Percentiles rank a stretch among this genome's conserved stretches.
These are phyloP conservation scores for Phytophthora ramorum DNA, from an alignment of 352 stramenopile species.

Conservation along the genomic window DNA sequence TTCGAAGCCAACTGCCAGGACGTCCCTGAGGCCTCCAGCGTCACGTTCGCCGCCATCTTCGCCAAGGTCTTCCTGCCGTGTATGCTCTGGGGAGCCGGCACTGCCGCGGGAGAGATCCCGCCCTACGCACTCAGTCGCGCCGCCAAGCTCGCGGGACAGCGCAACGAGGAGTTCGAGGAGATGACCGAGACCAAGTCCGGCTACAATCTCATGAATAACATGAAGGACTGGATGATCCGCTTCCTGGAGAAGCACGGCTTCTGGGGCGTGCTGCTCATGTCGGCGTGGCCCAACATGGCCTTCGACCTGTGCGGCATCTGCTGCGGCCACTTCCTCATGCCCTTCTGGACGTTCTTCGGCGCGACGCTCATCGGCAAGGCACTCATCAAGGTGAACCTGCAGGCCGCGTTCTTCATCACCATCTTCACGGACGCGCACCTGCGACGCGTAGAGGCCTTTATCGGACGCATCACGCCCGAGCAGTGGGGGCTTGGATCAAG, in stretches of 20 bases:
- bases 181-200: slow-evolving; percentile 84
- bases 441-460: slow-evolving; percentile 86
- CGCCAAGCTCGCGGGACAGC: slow-evolving; percentile 81
- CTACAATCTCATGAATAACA: slow-evolving; percentile 90
- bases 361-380: slow-evolving; percentile 95
- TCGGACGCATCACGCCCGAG: slow-evolving; percentile 75
- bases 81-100: slow-evolving; percentile 94
- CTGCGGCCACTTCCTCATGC: slow-evolving; percentile 95
- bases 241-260: slow-evolving; percentile 94
- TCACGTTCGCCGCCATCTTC: slow-evolving; percentile 90
- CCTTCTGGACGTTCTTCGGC: slow-evolving; percentile 96
- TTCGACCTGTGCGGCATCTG: slow-evolving; percentile 96
- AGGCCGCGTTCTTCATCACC: slow-evolving; percentile 92
- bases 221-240: slow-evolving; percentile 94
- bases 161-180: slow-evolving; percentile 92
- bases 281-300: slow-evolving; percentile 94
- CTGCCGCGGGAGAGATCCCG: slow-evolving; percentile 93
- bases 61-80: slow-evolving; percentile 90
- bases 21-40: slow-evolving; percentile 46
- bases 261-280: slow-evolving; percentile 94
- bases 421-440: slow-evolving; percentile 91
- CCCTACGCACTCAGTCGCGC: slow-evolving; percentile 93
- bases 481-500: slow-evolving; percentile 80
- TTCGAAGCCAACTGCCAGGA: slow-evolving; percentile 77
- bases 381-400: slow-evolving; percentile 92